Evolutionary conservation across 2,329 filamentous ascomycete genomes (phyloP).

Genomic region (Oidium heveae): DNA sequence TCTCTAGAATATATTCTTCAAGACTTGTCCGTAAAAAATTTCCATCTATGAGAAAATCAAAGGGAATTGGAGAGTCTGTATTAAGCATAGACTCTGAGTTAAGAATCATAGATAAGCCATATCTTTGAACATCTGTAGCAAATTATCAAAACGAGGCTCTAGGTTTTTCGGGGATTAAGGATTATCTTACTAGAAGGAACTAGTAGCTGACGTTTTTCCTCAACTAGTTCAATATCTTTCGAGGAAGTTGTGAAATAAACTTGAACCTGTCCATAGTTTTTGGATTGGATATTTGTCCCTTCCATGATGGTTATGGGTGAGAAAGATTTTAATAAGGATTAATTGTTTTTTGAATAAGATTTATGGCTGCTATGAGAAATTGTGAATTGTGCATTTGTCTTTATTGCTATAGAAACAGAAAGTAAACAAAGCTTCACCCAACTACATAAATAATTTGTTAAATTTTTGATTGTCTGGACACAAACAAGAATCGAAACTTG

Average conservation of each 20-base stretch:
- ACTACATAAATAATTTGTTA: too few species aligned
- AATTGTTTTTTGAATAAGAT: too few species aligned
- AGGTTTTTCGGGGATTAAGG: neutral
- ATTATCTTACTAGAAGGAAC: slow-evolving; percentile 28
- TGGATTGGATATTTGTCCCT: too few species aligned
- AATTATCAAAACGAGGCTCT: neutral
- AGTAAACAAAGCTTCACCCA: too few species aligned
- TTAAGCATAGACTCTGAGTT: slow-evolving; percentile 49
- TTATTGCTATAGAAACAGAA: too few species aligned
- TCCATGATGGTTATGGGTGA: too few species aligned
- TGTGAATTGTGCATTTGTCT: too few species aligned
- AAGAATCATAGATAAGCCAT: slow-evolving; percentile 43
- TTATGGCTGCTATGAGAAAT: too few species aligned
- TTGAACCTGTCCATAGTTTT: slow-evolving; percentile 27
- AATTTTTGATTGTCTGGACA: too few species aligned
- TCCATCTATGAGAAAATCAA: slow-evolving; percentile 92
- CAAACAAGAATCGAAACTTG: too few species aligned
- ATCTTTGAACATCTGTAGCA: slow-evolving; percentile 35
- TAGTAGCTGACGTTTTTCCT: slow-evolving; percentile 33
- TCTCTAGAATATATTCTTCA: slow-evolving; percentile 66
- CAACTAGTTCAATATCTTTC: slow-evolving; percentile 34
- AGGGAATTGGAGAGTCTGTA: slow-evolving; percentile 40
- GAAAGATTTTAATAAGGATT: too few species aligned
- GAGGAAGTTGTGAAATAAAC: slow-evolving; percentile 42
- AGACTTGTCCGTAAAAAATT: slow-evolving; percentile 72